phyloP scores from a whole-genome alignment of 1,284 basidiomycete genomes.

The Bondarzewia mesenterica region DNA sequence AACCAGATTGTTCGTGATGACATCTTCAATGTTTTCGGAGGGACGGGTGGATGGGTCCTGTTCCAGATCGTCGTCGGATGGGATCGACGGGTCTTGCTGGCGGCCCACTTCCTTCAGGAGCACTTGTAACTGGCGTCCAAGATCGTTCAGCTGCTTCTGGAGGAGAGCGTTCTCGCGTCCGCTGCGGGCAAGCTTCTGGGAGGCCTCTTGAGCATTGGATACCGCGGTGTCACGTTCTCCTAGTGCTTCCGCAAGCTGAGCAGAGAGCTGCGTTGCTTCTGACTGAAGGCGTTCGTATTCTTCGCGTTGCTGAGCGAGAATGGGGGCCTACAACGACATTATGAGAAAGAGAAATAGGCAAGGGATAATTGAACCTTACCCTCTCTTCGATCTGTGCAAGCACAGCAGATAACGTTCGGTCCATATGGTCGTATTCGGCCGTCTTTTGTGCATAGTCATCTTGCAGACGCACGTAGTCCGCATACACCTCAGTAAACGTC shows the following conservation, averaged over 20 bases:
- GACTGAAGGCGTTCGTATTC: constrained; percentile 78
- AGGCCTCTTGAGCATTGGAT: constrained; percentile 41
- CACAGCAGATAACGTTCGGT: constrained; percentile 64
- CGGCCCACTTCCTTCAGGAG: constrained; percentile 77
- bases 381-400: constrained; percentile 83
- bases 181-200: constrained; percentile 56
- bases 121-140: constrained; percentile 78
- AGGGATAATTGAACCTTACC: constrained; percentile 36
- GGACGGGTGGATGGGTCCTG: constrained; percentile 27
- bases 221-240: constrained; percentile 56
- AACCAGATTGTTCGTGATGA: constrained; percentile 88
- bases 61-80: constrained; percentile 63
- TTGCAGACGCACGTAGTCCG: constrained; percentile 81
- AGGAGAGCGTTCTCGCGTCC: constrained; percentile 66
- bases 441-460: constrained; percentile 74
- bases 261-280: constrained; percentile 74
- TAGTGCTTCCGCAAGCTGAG: constrained; percentile 69
- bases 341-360: neutral
- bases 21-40: constrained; percentile 57
- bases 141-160: constrained; percentile 75
- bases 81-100: constrained; percentile 75
- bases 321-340: constrained; percentile 56
- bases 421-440: constrained; percentile 76
- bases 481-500: constrained; percentile 85
- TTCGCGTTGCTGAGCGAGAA: constrained; percentile 77